Evolutionary conservation across 139 green algal genomes (phyloP).

Genomic region (Closterium sp.): DNA sequence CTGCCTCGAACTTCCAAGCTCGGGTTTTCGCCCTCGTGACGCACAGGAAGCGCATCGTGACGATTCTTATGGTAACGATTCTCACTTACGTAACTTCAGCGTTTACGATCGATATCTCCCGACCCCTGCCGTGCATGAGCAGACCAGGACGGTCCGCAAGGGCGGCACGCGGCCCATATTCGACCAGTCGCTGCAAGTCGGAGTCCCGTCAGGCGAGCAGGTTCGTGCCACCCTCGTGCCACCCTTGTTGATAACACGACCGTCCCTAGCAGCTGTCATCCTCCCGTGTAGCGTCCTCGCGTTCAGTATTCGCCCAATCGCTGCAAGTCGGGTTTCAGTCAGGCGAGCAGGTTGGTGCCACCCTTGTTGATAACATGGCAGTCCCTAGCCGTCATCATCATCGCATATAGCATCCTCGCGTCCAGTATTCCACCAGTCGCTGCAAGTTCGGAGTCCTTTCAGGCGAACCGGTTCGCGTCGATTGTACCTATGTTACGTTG

Average conservation of each 20-base stretch:
- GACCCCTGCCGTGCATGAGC: not conserved
- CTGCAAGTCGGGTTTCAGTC: not conserved
- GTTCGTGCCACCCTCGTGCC: slow-evolving; percentile 13
- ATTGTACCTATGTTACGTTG: not conserved
- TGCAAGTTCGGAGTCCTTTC: not conserved
- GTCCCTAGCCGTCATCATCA: not conserved
- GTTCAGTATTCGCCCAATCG: too few species aligned
- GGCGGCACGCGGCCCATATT: slow-evolving; percentile 33
- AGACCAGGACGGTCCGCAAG: slow-evolving; percentile 32
- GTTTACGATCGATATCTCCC: not conserved
- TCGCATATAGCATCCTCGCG: not conserved
- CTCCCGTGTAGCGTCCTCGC: not conserved
- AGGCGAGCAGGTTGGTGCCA: not conserved
- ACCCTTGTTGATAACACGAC: not conserved
- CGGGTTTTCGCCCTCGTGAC: not conserved
- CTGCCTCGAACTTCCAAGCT: not conserved
- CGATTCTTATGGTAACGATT: not conserved
- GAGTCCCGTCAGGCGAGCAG: slow-evolving; percentile 33
- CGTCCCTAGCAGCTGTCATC: not conserved
- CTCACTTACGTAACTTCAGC: not conserved
- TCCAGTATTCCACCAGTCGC: too few species aligned
- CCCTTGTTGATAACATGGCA: not conserved
- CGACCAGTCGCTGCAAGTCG: slow-evolving; percentile 34
- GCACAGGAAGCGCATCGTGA: not conserved
- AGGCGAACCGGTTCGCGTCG: not conserved